Base-by-base conservation (phyloP, 1,284 basidiomycete species). In the Ceratobasidium papillatum region DNA sequence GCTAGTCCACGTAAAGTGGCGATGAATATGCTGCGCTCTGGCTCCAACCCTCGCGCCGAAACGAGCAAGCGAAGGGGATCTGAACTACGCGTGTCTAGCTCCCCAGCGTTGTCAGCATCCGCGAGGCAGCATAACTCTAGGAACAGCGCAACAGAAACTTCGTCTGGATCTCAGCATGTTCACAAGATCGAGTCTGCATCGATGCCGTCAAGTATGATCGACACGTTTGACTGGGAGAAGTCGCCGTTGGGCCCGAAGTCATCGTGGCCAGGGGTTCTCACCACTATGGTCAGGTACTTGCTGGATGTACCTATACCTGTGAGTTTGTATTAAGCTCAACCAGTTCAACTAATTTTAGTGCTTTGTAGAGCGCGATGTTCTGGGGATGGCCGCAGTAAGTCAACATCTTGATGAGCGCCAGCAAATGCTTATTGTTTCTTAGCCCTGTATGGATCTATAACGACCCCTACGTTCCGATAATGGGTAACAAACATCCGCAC, bases 391-490 rank as follows among this genome's bases (percentile, higher is more conserved):
- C 69, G 4, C 58, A 73, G 69, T 73, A 41, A 17, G 69, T 61
- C 3, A 25, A n/a, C n/a, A n/a, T 61, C 19, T 47, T n/a, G 3
- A n/a, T 27, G n/a, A 8, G 4, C 17, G 36, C 17, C 8, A 43
- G 8, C n/a, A 22, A 1, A 8, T n/a, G n/a, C 59, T 73, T 17
- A 73, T 52, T 19, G 7, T 25, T 27, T 34, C 30, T 22, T 17
- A 73, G 69, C 14, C 69, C 49, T 36, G 59, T 73, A 3, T 62
- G 62, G 69, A 36, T 77, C 14, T 77, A 77, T 45, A 77, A 77
- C 36, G 76, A 75, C 47, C 66, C 76, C 22, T 77, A 77, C 43
- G 72, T 73, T 34, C 56, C 27, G 41, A 74, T 77, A 51, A 62
- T 74, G 0, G 76, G 76, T 7, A 41, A 30, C 0, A 77, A 77